These are phyloP conservation scores for Solanum chmielewskii DNA, from an alignment of 257 asterid species.

Conservation along the genomic window DNA sequence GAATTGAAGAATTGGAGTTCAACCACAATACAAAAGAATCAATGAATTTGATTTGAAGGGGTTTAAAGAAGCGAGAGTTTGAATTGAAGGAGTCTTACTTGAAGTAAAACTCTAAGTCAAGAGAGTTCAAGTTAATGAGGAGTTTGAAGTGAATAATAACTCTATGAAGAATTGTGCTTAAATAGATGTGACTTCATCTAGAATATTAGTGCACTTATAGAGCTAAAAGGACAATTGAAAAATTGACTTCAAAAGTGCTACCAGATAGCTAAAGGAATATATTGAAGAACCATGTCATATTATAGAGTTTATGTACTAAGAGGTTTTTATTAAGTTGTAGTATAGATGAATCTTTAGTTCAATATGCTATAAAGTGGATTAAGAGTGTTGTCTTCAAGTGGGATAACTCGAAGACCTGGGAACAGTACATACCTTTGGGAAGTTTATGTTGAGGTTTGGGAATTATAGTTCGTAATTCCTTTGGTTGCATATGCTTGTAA, in stretches of 20 bases:
- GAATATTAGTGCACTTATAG: neutral
- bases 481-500: neutral
- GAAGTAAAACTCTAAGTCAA: neutral
- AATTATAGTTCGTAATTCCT: neutral
- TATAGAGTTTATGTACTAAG: neutral
- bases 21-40: too few species aligned
- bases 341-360: neutral
- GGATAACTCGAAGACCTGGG: neutral
- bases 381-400: neutral
- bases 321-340: neutral
- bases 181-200: neutral
- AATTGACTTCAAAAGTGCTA: neutral
- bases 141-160: too few species aligned
- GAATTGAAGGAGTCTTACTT: too few species aligned
- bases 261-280: neutral
- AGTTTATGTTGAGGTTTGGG: neutral
- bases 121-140: too few species aligned
- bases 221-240: neutral
- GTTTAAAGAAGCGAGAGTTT: too few species aligned
- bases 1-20: too few species aligned
- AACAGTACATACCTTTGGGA: neutral
- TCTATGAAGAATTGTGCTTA: neutral
- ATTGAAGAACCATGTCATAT: neutral
- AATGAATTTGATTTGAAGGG: too few species aligned
- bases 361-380: neutral